Evolutionary conservation across 2,329 filamentous ascomycete species (phyloP).

Genomic region (Paraphaeosphaeria minitans): DNA sequence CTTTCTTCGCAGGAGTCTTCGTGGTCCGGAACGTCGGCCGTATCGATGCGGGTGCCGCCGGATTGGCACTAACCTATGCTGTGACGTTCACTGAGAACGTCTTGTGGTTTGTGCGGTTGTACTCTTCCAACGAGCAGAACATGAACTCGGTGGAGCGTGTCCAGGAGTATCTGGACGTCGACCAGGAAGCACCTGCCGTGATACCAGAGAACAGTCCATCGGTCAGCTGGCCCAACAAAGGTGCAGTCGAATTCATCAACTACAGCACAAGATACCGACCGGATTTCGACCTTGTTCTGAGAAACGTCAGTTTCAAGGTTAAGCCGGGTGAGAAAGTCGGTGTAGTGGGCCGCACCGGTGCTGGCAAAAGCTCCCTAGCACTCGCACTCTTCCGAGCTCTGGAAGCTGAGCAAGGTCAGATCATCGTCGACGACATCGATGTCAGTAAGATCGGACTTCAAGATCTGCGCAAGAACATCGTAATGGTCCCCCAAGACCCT

Average conservation of each 20-base stretch:
- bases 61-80: slow-evolving; percentile 92
- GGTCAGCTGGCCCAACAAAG: slow-evolving; percentile 81
- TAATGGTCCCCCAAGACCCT: slow-evolving; percentile 96
- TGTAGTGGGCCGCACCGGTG: slow-evolving; percentile 92
- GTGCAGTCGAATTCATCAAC: slow-evolving; percentile 82
- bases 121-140: slow-evolving; percentile 95
- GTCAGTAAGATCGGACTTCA: slow-evolving; percentile 89
- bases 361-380: slow-evolving; percentile 94
- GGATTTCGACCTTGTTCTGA: slow-evolving; percentile 86
- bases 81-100: slow-evolving; percentile 97
- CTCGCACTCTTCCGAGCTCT: slow-evolving; percentile 91
- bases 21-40: slow-evolving; percentile 81
- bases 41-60: slow-evolving; percentile 89
- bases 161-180: slow-evolving; percentile 95
- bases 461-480: slow-evolving; percentile 90
- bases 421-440: slow-evolving; percentile 89
- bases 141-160: slow-evolving; percentile 99
- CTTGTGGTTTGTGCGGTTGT: slow-evolving; percentile 92
- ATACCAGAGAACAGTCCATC: slow-evolving; percentile 79
- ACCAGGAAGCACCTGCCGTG: slow-evolving; percentile 83
- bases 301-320: slow-evolving; percentile 84
- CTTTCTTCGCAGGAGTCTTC: slow-evolving; percentile 92
- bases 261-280: slow-evolving; percentile 89
- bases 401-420: slow-evolving; percentile 87
- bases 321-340: slow-evolving; percentile 88